Conservation (phyloP, 179 eudicot genomes). For the Nepenthes alata region DNA sequence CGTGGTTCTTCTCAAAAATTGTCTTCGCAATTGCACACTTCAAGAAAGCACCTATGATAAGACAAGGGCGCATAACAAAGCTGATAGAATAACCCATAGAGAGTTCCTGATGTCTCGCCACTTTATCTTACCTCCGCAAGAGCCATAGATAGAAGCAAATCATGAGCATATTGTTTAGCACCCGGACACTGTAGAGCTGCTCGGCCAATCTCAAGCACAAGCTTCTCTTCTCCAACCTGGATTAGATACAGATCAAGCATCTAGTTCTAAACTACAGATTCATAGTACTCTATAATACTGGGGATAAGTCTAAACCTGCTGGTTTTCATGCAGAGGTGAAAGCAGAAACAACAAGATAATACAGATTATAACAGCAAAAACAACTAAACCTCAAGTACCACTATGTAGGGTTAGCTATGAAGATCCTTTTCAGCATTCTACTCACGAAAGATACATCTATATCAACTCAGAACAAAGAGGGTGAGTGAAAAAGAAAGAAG, state of each 20-base stretch:
- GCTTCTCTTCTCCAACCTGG: constrained; percentile 93
- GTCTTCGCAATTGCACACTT: constrained; percentile 95
- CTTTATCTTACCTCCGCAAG: constrained; percentile 83
- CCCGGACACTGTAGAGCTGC: constrained; percentile 60
- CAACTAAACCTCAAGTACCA: too few relatives aligned
- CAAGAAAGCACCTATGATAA: constrained; percentile 74
- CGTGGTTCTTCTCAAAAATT: constrained; percentile 74
- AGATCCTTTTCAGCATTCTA: too few relatives aligned
- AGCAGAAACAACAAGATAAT: too few relatives aligned
- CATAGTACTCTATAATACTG: too few relatives aligned
- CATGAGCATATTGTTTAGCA: constrained; percentile 65
- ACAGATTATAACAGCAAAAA: too few relatives aligned
- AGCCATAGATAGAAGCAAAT: constrained; percentile 89
- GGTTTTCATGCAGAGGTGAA: too few relatives aligned
- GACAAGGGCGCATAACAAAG: constrained; percentile 57
- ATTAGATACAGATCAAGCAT: constrained; percentile 2
- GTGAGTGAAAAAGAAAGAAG: too few relatives aligned
- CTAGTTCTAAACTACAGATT: neutral
- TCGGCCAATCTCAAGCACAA: constrained; percentile 84
- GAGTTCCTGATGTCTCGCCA: constrained; percentile 18
- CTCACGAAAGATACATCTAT: too few relatives aligned
- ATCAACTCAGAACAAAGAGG: too few relatives aligned
- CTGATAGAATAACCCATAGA: constrained; percentile 19
- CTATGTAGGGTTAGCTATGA: too few relatives aligned
- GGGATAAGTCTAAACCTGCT: too few relatives aligned